Percentiles rank a stretch among this genome's conserved stretches.
These are phyloP conservation scores for Leccinum longicurvipes DNA, from an alignment of 768 basidiomycete species.

Conservation along the genomic window DNA sequence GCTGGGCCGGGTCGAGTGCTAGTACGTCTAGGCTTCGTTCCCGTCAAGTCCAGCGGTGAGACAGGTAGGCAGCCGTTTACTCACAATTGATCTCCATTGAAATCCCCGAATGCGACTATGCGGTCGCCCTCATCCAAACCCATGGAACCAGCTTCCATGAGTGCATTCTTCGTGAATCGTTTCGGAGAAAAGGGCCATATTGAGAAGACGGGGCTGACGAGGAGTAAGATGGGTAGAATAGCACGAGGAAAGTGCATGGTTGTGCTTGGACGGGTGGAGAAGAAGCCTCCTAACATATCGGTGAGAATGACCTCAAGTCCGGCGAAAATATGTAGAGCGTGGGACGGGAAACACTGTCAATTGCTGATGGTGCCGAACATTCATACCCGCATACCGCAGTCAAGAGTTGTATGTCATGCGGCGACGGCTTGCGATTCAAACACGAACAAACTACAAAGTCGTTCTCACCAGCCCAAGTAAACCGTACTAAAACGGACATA, in stretches of 20 bases:
- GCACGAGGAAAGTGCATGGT: background rate
- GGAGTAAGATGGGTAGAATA: conserved; percentile 16
- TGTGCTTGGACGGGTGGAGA: background rate
- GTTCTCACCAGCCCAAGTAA: background rate
- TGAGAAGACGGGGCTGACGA: conserved; percentile 26
- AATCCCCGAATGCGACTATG: conserved; percentile 90
- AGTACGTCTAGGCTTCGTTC: conserved; percentile 71
- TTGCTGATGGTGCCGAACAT: background rate
- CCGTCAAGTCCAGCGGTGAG: background rate
- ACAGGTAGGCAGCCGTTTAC: conserved; percentile 25
- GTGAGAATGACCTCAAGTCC: no score
- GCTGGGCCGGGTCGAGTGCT: conserved; percentile 70
- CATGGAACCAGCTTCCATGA: conserved; percentile 76
- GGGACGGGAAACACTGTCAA: background rate
- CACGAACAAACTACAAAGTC: conserved; percentile 21
- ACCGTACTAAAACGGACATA: no score
- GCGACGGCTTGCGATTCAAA: conserved; percentile 16
- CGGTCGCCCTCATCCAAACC: conserved; percentile 72
- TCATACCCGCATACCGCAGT: conserved; percentile 6
- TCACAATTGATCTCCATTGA: conserved; percentile 94
- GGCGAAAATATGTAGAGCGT: no score
- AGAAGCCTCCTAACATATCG: conserved; percentile 9
- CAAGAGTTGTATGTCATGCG: background rate
- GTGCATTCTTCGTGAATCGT: conserved; percentile 75
- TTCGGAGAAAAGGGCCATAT: conserved; percentile 89